A percentile compares a stretch with the other conserved stretches of the same genome.
Conservation (phyloP, 148 eudicot genomes). For the Linanthus parryae region DNA sequence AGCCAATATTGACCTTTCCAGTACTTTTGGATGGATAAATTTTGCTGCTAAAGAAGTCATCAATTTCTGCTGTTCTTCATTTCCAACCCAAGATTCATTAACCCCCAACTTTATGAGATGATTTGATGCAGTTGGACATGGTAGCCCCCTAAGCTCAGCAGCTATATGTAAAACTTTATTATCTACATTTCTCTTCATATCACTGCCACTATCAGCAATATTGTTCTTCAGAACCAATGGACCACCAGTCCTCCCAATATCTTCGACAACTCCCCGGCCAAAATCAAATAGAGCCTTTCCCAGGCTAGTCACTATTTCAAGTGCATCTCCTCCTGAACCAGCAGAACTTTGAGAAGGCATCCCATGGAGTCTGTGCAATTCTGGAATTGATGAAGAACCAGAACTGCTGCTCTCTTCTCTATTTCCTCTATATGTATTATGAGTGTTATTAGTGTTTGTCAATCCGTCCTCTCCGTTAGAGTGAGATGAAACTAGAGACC, state of each 20-base stretch:
- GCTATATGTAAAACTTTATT: slow-evolving; percentile 40
- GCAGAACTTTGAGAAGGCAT: slow-evolving; percentile 36
- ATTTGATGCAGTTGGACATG: slow-evolving; percentile 76
- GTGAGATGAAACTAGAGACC: no score
- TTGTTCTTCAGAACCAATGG: slow-evolving; percentile 49
- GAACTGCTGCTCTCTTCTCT: slow-evolving; percentile 34
- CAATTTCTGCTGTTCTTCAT: slow-evolving; percentile 65
- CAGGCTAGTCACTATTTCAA: slow-evolving; percentile 81
- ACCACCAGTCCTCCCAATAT: slow-evolving; percentile 76
- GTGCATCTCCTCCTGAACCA: slow-evolving; percentile 83
- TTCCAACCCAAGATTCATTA: slow-evolving; percentile 86
- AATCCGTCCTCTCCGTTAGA: slow-evolving; percentile 21
- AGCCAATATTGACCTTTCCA: slow-evolving; percentile 70
- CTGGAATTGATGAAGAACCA: slow-evolving; percentile 30
- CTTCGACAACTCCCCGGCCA: slow-evolving; percentile 97
- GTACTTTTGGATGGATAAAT: slow-evolving; percentile 62
- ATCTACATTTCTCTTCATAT: slow-evolving; percentile 32
- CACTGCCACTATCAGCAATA: slow-evolving; percentile 23
- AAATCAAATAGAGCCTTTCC: slow-evolving; percentile 89
- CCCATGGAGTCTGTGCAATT: slow-evolving; percentile 49
- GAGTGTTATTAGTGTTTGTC: slow-evolving; percentile 22
- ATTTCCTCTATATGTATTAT: slow-evolving; percentile 14
- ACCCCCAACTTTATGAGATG: slow-evolving; percentile 52
- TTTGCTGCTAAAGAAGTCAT: slow-evolving; percentile 68
- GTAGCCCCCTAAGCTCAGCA: slow-evolving; percentile 80